phyloP scores from a whole-genome alignment of 768 basidiomycete genomes.

The Terana coerulea region DNA sequence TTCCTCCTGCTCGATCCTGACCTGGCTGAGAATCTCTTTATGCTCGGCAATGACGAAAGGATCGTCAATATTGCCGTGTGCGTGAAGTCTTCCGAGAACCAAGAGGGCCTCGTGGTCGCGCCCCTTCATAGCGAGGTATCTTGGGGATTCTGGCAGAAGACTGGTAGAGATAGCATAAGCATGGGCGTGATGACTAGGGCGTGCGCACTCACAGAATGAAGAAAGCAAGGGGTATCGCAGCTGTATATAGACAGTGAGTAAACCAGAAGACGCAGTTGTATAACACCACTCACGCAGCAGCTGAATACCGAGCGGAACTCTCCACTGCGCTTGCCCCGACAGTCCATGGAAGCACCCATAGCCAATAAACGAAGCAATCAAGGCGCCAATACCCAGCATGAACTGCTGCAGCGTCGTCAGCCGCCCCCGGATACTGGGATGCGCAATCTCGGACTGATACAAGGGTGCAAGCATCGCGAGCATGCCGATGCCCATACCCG shows the following conservation, averaged over 20 bases:
- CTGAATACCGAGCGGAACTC: conserved; percentile 37
- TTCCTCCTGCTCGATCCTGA: conserved; percentile 17
- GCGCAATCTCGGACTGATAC: conserved; percentile 59
- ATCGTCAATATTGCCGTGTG: conserved; percentile 44
- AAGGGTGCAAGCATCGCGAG: conserved; percentile 48
- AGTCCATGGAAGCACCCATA: conserved; percentile 21
- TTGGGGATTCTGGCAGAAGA: conserved; percentile 31
- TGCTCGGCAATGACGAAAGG: conserved; percentile 37
- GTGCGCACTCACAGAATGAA: conserved; percentile 42
- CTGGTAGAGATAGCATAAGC: conserved; percentile 1
- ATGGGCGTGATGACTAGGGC: background rate
- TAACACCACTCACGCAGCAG: conserved; percentile 14
- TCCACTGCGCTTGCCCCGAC: conserved; percentile 40
- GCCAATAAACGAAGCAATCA: conserved; percentile 41
- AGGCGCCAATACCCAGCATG: conserved; percentile 44
- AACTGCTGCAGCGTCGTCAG: conserved; percentile 53
- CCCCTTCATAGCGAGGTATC: conserved; percentile 52
- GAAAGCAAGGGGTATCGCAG: conserved; percentile 21
- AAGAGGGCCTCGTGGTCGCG: conserved; percentile 40
- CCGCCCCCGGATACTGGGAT: conserved; percentile 52
- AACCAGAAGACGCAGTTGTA: background rate
- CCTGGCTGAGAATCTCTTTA: conserved; percentile 20
- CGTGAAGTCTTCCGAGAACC: conserved; percentile 47
- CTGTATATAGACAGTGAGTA: conserved; percentile 1
- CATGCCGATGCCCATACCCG: conserved; percentile 40